Evolutionary conservation across 1,284 basidiomycete species (phyloP), one percentile per base, ranked within the genome.

Genomic region (Megacollybia platyphylla): DNA sequence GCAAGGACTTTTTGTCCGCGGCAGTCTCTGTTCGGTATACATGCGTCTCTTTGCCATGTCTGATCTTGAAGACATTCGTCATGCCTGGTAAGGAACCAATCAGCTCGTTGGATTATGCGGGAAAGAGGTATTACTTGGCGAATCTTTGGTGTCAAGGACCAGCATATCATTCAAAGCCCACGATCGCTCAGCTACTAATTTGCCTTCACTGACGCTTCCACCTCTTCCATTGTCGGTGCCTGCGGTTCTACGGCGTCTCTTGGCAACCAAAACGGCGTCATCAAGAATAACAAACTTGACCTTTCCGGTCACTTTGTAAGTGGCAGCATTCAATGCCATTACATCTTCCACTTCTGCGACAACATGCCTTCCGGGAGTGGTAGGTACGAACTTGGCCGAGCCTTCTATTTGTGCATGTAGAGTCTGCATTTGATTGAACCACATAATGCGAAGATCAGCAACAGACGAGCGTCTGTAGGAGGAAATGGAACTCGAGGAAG

Each of bases 41-140:
- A 56, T 89, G 84, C 2, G 85, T 88, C 63, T 97, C 94, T 60
- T 94, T 94, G 6, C 86, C 84, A 43, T 93, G 78, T 51, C 87
- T 78, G 52, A 98, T 82, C 68, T 97, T 97, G 72, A 98, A 86
- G 1, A 96, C 93, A 54, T 97, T 96, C 11, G 82, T 88, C 65
- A 97, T 80, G 42, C 79, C 93, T 91, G 48, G 4, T 40, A 42
- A 29, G 40, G 10, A 24, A 13, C 42, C 10, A 44, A 27, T 46
- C 30, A 39, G 20, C 20, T 45, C 34, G 9, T 36, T 4, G 20
- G 45, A 30, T 32, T 36, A 38, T 15, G 31, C 44, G 5, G 29
- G 11, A 35, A 7, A 3, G 42, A 38, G 39, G 15, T 13, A 32
- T 51, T 50, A 90, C 88, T 80, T 2, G 89, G 73, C 5, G 88